phyloP scores from a whole-genome alignment of 2,329 filamentous ascomycete species.

The Plenodomus lindquistii region DNA sequence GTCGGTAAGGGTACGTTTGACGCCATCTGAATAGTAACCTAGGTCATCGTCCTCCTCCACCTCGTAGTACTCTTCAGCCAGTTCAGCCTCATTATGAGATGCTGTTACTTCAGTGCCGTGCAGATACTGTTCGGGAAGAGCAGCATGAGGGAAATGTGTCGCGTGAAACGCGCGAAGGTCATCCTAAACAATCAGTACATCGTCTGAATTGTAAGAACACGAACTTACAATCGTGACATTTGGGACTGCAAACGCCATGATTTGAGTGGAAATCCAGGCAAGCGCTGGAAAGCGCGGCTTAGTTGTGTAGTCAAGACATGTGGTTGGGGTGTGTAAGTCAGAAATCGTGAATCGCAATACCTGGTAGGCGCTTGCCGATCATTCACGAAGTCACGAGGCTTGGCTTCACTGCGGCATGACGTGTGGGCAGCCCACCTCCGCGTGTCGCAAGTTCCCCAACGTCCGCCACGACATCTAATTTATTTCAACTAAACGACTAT shows the following conservation, averaged over 20 bases:
- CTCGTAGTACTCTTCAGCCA: slow-evolving; percentile 30
- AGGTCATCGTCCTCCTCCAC: slow-evolving; percentile 64
- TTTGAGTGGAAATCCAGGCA: neutral
- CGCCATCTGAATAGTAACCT: slow-evolving; percentile 84
- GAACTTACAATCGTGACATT: slow-evolving; percentile 38
- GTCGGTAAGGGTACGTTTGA: slow-evolving; percentile 86
- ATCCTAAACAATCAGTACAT: slow-evolving; percentile 40
- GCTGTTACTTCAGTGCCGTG: slow-evolving; percentile 21
- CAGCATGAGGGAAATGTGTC: slow-evolving; percentile 48
- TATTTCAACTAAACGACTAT: slow-evolving; percentile 22
- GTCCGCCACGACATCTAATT: slow-evolving; percentile 12
- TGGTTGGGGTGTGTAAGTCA: slow-evolving; percentile 6
- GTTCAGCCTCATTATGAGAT: slow-evolving; percentile 20
- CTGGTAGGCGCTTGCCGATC: slow-evolving; percentile 15
- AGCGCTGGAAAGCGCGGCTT: neutral
- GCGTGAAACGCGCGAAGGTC: slow-evolving; percentile 50
- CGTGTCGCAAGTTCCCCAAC: neutral
- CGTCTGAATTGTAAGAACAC: neutral
- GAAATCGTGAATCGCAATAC: slow-evolving; percentile 6
- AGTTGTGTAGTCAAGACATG: slow-evolving; percentile 10
- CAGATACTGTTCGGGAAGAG: slow-evolving; percentile 40
- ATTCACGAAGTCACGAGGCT: slow-evolving; percentile 40
- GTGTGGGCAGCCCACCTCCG: slow-evolving; percentile 28
- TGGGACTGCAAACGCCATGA: slow-evolving; percentile 32
- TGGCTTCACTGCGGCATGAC: slow-evolving; percentile 41